phyloP scores from a whole-genome alignment of 2,329 filamentous ascomycete genomes.

The Aspergillus niger region DNA sequence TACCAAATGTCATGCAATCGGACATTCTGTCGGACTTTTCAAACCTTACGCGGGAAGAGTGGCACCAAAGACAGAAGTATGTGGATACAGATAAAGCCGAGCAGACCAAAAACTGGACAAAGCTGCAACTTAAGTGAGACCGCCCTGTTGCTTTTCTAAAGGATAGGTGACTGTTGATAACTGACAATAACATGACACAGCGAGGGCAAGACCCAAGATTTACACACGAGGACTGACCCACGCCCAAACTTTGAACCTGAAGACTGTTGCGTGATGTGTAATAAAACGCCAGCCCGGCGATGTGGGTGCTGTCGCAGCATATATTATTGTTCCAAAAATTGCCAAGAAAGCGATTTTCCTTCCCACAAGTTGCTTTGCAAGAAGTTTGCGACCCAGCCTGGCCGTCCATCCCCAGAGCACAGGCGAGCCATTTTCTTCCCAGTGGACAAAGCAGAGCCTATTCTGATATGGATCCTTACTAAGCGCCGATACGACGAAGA shows the following conservation, averaged over 20 bases:
- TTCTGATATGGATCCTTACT: conserved; percentile 3
- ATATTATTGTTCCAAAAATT: not conserved
- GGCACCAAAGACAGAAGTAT: no score
- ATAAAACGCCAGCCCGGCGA: not conserved
- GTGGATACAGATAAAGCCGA: no score
- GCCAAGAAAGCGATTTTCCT: conserved; percentile 2
- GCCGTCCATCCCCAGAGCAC: conserved; percentile 11
- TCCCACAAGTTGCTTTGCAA: conserved; percentile 16
- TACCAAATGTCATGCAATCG: conserved; percentile 3
- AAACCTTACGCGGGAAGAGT: not conserved
- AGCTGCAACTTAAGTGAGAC: no score
- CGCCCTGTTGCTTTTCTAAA: no score
- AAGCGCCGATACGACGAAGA: not conserved
- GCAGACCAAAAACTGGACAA: no score
- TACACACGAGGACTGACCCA: no score
- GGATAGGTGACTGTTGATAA: no score
- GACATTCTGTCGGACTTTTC: not conserved
- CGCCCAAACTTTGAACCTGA: not conserved
- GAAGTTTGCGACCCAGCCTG: conserved; percentile 1
- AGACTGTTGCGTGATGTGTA: conserved; percentile 1
- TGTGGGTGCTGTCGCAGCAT: not conserved
- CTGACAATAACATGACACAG: no score
- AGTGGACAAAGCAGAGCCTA: not conserved
- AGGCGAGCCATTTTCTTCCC: conserved; percentile 16
- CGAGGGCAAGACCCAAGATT: no score